Base-by-base conservation (phyloP, 2,329 filamentous ascomycete species). In the Ustulina deusta region DNA sequence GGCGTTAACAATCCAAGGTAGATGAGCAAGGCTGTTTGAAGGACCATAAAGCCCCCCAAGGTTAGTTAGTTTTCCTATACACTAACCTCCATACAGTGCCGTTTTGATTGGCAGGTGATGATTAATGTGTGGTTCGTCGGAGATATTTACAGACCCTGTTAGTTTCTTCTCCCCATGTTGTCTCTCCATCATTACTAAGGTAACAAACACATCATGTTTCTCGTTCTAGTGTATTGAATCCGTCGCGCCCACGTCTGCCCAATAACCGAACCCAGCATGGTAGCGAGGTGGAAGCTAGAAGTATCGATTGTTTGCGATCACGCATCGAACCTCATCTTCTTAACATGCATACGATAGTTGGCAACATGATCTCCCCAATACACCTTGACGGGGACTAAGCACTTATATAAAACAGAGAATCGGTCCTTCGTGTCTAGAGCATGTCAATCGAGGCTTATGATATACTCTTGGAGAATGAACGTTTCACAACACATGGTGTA, bases 401-500 rank as follows among this genome's bases (percentile, higher is more conserved):
- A 49, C 52, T 42, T 29, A 42, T 34, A 20, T 32, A 46, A 9
- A 13, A 42, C 11, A 44, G 7, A 17, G 25, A 49, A 6, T 32
- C 36, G n/a, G 44, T 51, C 25, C 34, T 17, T 42, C 25, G 25
- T 25, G 46, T n/a, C 54, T 22, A 6, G 4, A 51, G 22, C 25
- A 22, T 29, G 13, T 29, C 5, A 49, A 20, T 63, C 32, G n/a
- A n/a, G n/a, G n/a, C 6, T 4, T 49, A 15, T 49, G 27, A 52
- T 32, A 34, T n/a, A 52, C 6, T 3, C 3, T 32, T 10, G 15
- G 13, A 52, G 22, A 52, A 20, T 15, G 49, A 11, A 34, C 7
- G 7, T 17, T 32, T n/a, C n/a, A 32, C 11, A 51, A 52, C 27
- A 52, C 49, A n/a, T 52, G 25, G 25, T 60, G 22, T 32, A 56